A percentile compares a stretch with the other conserved stretches of the same genome.
Conservation (phyloP, 306 rosid species). For the Rosa chinensis region DNA sequence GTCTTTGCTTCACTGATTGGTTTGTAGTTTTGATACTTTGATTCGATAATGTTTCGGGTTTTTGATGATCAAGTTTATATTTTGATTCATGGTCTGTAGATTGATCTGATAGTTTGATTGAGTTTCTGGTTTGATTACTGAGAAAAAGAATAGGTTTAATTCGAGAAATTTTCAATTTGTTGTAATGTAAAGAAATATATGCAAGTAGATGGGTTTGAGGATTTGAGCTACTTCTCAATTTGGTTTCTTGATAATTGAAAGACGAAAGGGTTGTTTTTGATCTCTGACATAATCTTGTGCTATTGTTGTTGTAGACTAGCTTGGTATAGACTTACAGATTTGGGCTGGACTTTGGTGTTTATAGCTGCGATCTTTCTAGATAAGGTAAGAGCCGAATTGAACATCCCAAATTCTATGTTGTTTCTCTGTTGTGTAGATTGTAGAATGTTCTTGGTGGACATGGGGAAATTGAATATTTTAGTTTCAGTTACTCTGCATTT, state of each 20-base stretch:
- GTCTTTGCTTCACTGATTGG: no score
- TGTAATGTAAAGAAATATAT: neutral
- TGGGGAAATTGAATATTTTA: neutral
- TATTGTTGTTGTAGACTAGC: neutral
- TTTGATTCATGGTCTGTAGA: no score
- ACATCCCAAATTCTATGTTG: neutral
- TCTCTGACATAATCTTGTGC: neutral
- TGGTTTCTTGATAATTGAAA: neutral
- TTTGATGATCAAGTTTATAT: neutral
- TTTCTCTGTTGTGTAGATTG: neutral
- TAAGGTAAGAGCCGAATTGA: constrained; percentile 59
- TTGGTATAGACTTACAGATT: neutral
- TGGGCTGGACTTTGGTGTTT: constrained; percentile 35
- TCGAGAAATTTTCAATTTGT: neutral
- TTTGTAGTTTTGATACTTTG: neutral
- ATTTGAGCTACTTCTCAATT: constrained; percentile 17
- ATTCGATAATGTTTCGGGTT: neutral
- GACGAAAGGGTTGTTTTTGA: neutral
- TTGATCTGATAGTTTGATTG: neutral
- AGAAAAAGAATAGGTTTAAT: neutral
- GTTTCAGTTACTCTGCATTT: neutral
- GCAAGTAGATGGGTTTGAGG: neutral
- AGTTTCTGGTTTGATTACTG: neutral
- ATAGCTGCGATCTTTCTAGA: constrained; percentile 22
- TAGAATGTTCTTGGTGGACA: neutral